Evolutionary conservation across 768 basidiomycete genomes (phyloP).

Genomic region (Solioccasus polychromus): DNA sequence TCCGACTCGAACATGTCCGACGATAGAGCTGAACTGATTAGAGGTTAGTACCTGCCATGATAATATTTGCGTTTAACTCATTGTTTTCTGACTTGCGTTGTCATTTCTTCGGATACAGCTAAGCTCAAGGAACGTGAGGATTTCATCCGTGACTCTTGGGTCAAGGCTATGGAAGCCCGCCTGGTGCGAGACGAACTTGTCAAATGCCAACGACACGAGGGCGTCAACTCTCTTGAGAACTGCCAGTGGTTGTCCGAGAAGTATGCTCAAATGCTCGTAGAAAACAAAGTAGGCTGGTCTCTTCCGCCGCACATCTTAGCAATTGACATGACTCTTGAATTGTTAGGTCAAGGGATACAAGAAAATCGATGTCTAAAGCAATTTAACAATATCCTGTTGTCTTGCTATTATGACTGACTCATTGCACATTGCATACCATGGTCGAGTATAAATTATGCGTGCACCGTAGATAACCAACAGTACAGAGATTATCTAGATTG

Average conservation of each 20-base stretch:
- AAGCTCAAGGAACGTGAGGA: conserved; percentile 69
- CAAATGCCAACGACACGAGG: conserved; percentile 88
- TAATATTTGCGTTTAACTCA: not conserved
- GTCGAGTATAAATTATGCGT: conserved; percentile 9
- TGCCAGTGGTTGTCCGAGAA: conserved; percentile 85
- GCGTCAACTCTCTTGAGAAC: conserved; percentile 87
- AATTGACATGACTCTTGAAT: conserved; percentile 1
- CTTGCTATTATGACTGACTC: not conserved
- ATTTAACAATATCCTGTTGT: not conserved
- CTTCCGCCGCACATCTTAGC: not conserved
- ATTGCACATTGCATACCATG: not conserved
- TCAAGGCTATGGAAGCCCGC: conserved; percentile 89
- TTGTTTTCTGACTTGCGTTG: not conserved
- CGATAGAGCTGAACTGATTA: conserved; percentile 33
- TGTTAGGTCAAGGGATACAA: conserved; percentile 85
- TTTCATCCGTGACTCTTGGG: conserved; percentile 87
- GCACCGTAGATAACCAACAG: conserved; percentile 1
- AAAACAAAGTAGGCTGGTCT: conserved; percentile 64
- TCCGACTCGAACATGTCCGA: conserved; percentile 28
- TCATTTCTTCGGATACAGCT: conserved; percentile 35
- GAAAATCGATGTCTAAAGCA: conserved; percentile 54
- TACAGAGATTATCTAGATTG: conserved; percentile 1
- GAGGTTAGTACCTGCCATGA: conserved; percentile 19
- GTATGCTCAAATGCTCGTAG: conserved; percentile 74
- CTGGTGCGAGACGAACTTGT: conserved; percentile 85